Percentiles rank a stretch among this genome's conserved stretches.
phyloP scores from a whole-genome alignment of 805 yeast genomes.

The Ogataea henricii region DNA sequence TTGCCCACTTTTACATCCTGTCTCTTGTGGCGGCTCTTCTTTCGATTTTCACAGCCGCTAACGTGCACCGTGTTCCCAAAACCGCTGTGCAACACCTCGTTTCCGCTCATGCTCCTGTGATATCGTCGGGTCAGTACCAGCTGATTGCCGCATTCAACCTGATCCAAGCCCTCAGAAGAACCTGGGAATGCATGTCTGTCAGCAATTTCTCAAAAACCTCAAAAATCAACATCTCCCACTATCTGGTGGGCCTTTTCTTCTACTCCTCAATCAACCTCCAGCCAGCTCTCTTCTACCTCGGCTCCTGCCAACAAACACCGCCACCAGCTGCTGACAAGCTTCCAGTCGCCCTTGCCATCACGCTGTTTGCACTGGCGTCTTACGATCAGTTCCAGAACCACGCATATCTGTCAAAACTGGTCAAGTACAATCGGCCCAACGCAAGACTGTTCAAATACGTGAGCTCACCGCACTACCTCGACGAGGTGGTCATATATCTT shows the following conservation, averaged over 20 bases:
- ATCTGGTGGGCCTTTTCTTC: constrained; percentile 62
- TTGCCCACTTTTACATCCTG: constrained; percentile 60
- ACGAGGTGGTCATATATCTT: constrained; percentile 60
- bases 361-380: constrained; percentile 38
- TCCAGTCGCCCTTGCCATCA: neutral
- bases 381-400: constrained; percentile 55
- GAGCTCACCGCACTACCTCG: constrained; percentile 69
- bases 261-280: constrained; percentile 51
- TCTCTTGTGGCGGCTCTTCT: constrained; percentile 13
- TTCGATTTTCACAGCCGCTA: neutral
- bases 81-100: neutral
- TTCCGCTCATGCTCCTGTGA: constrained; percentile 4
- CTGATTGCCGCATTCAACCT: constrained; percentile 26
- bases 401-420: constrained; percentile 45
- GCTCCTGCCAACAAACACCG: neutral
- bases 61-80: neutral
- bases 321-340: neutral
- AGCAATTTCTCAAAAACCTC: constrained; percentile 49
- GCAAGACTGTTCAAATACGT: constrained; percentile 50
- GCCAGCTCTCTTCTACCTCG: constrained; percentile 20
- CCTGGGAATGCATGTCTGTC: constrained; percentile 54
- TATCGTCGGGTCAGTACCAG: constrained; percentile 5
- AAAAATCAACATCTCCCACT: constrained; percentile 66
- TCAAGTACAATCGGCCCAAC: constrained; percentile 59
- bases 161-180: constrained; percentile 59